Conservation (phyloP, 768 basidiomycete genomes). For the Epithele typhae region DNA sequence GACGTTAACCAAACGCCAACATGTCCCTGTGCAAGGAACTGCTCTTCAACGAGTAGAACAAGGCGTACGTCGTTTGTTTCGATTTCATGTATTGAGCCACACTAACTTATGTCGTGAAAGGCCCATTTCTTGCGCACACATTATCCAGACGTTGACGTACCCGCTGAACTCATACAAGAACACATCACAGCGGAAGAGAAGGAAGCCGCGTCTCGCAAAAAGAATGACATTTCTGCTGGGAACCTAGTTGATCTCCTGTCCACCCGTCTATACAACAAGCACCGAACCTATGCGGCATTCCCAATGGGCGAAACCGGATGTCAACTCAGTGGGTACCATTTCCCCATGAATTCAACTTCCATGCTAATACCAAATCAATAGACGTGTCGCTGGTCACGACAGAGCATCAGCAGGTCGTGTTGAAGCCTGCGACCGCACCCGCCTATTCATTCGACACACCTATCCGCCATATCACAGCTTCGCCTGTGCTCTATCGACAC, state of each 20-base stretch:
- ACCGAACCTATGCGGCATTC: slow-evolving; percentile 42
- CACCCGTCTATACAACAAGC: slow-evolving; percentile 22
- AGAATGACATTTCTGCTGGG: slow-evolving; percentile 56
- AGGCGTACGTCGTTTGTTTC: slow-evolving; percentile 51
- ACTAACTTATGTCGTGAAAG: slow-evolving; percentile 42
- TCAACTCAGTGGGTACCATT: slow-evolving; percentile 52
- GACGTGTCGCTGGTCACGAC: slow-evolving; percentile 42
- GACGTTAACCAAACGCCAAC: slow-evolving; percentile 30
- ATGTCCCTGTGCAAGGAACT: slow-evolving; percentile 26
- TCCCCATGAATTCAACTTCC: not conserved
- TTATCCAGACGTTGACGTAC: slow-evolving; percentile 71
- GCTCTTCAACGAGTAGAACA: slow-evolving; percentile 50
- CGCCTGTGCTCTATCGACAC: slow-evolving; percentile 4
- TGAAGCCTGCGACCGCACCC: slow-evolving; percentile 37
- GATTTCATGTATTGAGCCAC: no score
- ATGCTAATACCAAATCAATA: slow-evolving; percentile 20
- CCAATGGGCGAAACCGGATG: slow-evolving; percentile 57
- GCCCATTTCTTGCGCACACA: slow-evolving; percentile 67
- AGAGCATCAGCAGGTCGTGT: no score
- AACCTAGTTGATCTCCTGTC: slow-evolving; percentile 45
- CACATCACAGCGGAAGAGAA: slow-evolving; percentile 46
- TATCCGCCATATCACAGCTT: slow-evolving; percentile 51
- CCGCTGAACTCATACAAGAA: slow-evolving; percentile 59
- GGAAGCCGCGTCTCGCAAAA: slow-evolving; percentile 28
- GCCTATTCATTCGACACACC: slow-evolving; percentile 56